A percentile compares a stretch with the other conserved stretches of the same genome.
phyloP scores from a whole-genome alignment of 148 eudicot species.

The Salicornia ramosissima region DNA sequence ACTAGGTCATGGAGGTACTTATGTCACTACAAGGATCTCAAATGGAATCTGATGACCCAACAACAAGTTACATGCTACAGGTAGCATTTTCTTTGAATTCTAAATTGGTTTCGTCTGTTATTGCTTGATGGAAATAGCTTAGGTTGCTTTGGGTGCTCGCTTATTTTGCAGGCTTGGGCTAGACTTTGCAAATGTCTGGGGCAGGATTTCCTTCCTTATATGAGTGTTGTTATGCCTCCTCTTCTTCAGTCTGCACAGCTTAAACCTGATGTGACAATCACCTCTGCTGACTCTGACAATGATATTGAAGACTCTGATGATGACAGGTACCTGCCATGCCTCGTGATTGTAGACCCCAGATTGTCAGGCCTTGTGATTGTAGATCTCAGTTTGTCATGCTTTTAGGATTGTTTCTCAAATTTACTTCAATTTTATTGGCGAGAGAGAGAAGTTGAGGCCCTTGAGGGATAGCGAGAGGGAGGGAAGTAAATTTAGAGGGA shows the following conservation, averaged over 20 bases:
- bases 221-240: slow-evolving; percentile 95
- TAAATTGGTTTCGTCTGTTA: not conserved
- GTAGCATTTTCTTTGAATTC: slow-evolving; percentile 30
- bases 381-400: no score
- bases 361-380: not conserved
- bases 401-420: no score
- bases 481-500: not conserved
- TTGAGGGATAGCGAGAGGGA: not conserved
- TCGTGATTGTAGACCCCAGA: not conserved
- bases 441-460: no score
- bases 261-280: slow-evolving; percentile 93
- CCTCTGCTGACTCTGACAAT: slow-evolving; percentile 86
- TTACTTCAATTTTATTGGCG: no score
- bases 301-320: slow-evolving; percentile 96
- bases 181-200: slow-evolving; percentile 99
- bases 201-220: slow-evolving; percentile 97
- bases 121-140: not conserved
- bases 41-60: slow-evolving; percentile 96
- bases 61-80: slow-evolving; percentile 94
- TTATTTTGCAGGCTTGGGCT: slow-evolving; percentile 82
- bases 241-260: slow-evolving; percentile 94
- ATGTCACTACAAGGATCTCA: slow-evolving; percentile 95
- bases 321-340: slow-evolving; percentile 53
- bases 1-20: slow-evolving; percentile 96
- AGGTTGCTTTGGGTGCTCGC: slow-evolving; percentile 10